Evolutionary conservation across 441 rosid species (phyloP).

Genomic region (Populus hybrid): DNA sequence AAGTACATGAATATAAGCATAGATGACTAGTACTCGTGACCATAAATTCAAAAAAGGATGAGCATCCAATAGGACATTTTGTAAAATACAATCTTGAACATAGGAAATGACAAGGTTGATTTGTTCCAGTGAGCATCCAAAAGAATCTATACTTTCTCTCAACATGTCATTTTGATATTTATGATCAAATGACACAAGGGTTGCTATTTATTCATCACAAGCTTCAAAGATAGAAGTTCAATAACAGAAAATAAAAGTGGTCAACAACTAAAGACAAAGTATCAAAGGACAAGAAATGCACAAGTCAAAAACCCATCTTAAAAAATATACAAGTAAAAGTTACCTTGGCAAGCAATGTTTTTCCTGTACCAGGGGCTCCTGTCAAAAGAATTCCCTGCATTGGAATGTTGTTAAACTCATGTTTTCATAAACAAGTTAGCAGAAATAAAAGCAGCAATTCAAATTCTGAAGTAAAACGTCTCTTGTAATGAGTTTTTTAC

Average conservation of each 20-base stretch:
- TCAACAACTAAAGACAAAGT: neutral
- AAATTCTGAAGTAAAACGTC: neutral
- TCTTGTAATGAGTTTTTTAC: neutral
- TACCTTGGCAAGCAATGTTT: conserved; percentile 97
- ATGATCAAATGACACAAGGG: neutral
- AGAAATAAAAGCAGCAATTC: neutral
- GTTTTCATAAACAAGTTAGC: neutral
- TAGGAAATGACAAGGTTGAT: neutral
- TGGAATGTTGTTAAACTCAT: conserved; percentile 7
- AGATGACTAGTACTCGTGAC: neutral
- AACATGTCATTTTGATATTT: neutral
- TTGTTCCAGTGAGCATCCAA: neutral
- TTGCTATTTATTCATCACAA: neutral
- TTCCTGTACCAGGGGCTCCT: conserved; percentile 99
- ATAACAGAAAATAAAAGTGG: neutral
- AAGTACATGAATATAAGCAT: neutral
- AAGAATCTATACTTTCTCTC: neutral
- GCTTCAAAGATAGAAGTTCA: neutral
- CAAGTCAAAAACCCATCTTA: neutral
- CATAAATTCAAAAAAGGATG: neutral
- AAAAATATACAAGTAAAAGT: conserved; percentile 4
- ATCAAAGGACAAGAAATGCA: neutral
- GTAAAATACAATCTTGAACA: neutral
- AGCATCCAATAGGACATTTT: neutral
- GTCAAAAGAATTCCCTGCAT: conserved; percentile 96